A percentile compares a stretch with the other conserved stretches of the same genome.
Evolutionary conservation across 345 rosid genomes (phyloP).

Genomic region (Cardamine occulta): DNA sequence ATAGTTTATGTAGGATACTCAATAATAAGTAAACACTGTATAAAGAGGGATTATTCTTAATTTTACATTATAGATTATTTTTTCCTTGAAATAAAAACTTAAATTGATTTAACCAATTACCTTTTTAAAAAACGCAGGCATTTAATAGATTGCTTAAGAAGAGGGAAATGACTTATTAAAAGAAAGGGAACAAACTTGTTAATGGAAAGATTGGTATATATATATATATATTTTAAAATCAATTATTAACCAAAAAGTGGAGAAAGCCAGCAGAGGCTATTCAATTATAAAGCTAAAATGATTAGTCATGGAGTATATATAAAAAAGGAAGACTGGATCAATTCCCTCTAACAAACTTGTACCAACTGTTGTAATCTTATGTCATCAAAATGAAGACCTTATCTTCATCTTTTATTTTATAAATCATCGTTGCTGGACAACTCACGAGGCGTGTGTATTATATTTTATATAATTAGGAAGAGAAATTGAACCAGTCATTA

Average conservation of each 20-base stretch:
- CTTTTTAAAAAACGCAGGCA: not conserved
- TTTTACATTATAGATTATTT: not conserved
- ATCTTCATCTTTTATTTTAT: not conserved
- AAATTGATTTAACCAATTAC: not conserved
- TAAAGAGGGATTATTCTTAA: not conserved
- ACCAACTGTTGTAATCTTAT: conserved; percentile 35
- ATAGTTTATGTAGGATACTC: not conserved
- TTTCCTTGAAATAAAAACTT: not conserved
- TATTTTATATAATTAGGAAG: not conserved
- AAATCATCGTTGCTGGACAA: conserved; percentile 19
- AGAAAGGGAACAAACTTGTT: conserved; percentile 8
- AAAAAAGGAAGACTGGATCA: conserved; percentile 25
- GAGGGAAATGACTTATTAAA: not conserved
- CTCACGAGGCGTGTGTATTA: conserved; percentile 24
- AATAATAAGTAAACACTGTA: not conserved
- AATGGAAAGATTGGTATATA: not conserved
- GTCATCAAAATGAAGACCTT: conserved; percentile 38
- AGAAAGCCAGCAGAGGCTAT: conserved; percentile 33
- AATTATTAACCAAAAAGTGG: conserved; percentile 26
- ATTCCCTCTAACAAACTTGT: conserved; percentile 32
- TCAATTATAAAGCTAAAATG: not conserved
- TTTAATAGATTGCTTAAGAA: conserved; percentile 1
- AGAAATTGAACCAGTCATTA: not conserved
- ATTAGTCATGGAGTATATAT: conserved; percentile 28
- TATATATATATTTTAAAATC: not conserved